Evolutionary conservation across 768 basidiomycete species (phyloP), one percentile per base, ranked within the genome.

Genomic region (Pulveroboletus frians): DNA sequence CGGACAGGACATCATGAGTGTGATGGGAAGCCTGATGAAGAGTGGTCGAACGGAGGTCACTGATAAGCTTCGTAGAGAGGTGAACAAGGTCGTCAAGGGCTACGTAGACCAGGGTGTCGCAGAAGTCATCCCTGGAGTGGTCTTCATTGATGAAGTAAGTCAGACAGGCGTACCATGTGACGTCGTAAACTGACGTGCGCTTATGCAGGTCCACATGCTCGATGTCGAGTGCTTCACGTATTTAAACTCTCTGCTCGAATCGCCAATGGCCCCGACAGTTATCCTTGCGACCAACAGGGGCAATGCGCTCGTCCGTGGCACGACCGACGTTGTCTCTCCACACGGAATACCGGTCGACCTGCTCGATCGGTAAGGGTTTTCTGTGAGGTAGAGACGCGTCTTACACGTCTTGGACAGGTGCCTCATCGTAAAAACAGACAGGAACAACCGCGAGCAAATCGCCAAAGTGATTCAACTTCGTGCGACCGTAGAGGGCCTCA

Each of bases 171-270:
- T 17, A 9, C 26, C 40, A 18, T 9, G 32, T 44, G 27, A 15
- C 10, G 9, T 36, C 8, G 13, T 5, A 36, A 35, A 36, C 30
- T 60, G n/a, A 66, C 9, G 13, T 6, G 20, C n/a, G 21, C 8
- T 15, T 13, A 2, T 31, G 15, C 60, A 96, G 93, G 95, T 98
- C 20, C 96, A 99, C 72, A 98, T 98, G 95, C 83, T 99, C 52
- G 96, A 99, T 67, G 94, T 98, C 61, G 96, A 99, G 68, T 97
- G 94, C 68, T 99, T 98, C 74, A 97, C 96, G 5, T 99, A 95
- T 71, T 80, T 99, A 32, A 98, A 98, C 68, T 85, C 92, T 10
- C 79, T 97, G 9, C 79, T 99, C 39, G 96, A 98, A 69, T 93
- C 92, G 0, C 84, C 90, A 3, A 92, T 99, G 84, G 93, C 96